These are phyloP conservation scores for Aspergillus fructus DNA, from an alignment of 2,329 filamentous ascomycete genomes.

Conservation along the genomic window DNA sequence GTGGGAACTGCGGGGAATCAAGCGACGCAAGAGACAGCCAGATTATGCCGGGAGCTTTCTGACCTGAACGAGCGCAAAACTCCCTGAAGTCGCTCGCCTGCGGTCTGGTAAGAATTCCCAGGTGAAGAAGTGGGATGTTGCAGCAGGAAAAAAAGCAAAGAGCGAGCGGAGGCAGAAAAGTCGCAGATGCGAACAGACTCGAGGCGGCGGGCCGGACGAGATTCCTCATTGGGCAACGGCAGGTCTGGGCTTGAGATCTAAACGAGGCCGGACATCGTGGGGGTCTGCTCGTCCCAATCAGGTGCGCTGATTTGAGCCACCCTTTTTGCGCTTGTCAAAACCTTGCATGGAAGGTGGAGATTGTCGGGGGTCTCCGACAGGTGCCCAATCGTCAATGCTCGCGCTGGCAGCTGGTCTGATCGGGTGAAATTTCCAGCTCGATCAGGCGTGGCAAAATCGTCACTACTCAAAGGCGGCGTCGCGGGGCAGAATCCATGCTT, in stretches of 20 bases:
- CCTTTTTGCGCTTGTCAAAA: neutral
- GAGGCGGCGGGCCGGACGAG: constrained; percentile 2
- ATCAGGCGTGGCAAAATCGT: neutral
- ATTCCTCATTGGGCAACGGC: constrained; percentile 3
- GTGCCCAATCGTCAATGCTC: neutral
- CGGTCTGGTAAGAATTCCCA: constrained; percentile 14
- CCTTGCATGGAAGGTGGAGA: neutral
- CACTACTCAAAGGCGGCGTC: neutral
- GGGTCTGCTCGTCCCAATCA: constrained; percentile 1
- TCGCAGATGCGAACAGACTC: neutral
- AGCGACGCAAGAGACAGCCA: neutral
- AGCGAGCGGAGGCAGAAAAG: constrained; percentile 2
- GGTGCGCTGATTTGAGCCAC: neutral
- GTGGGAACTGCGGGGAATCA: neutral
- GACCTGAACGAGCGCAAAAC: constrained; percentile 55
- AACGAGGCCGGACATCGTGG: constrained; percentile 7
- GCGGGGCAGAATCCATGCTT: neutral
- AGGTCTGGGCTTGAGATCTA: constrained; percentile 3
- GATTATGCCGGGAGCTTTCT: constrained; percentile 47
- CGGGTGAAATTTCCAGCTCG: neutral
- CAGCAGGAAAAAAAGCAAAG: constrained; percentile 11
- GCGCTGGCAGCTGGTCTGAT: neutral
- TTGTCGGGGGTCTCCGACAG: constrained; percentile 1
- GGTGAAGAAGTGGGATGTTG: neutral
- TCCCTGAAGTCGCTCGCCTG: constrained; percentile 55